Percentiles rank a stretch among this genome's conserved stretches.
These are phyloP conservation scores for Diatrype stigma DNA, from an alignment of 2,329 filamentous ascomycete species.

Conservation along the genomic window DNA sequence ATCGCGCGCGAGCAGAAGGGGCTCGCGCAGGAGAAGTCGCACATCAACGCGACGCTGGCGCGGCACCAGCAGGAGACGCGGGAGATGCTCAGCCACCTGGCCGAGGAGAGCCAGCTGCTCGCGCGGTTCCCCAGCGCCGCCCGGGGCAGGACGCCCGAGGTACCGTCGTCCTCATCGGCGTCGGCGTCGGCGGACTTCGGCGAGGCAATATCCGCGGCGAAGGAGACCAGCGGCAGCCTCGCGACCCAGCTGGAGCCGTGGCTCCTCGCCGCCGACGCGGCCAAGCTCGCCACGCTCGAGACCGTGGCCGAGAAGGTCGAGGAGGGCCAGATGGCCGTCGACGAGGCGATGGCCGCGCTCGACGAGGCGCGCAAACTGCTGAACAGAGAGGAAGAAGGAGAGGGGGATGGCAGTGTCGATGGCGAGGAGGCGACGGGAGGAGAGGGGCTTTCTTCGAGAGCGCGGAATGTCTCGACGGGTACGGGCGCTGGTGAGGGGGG, in stretches of 20 bases:
- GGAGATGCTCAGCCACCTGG: slow-evolving; percentile 49
- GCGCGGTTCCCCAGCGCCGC: slow-evolving; percentile 44
- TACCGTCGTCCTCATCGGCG: slow-evolving; percentile 10
- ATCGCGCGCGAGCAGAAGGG: slow-evolving; percentile 54
- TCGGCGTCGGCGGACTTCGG: slow-evolving; percentile 32
- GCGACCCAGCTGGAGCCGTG: slow-evolving; percentile 49
- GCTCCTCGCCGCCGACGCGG: slow-evolving; percentile 56
- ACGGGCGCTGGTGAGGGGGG: slow-evolving; percentile 20
- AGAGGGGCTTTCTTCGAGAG: slow-evolving; percentile 10
- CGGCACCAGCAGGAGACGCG: slow-evolving; percentile 48
- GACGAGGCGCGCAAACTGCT: slow-evolving; percentile 47
- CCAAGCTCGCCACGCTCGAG: slow-evolving; percentile 56
- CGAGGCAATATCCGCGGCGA: slow-evolving; percentile 30
- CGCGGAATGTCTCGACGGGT: slow-evolving; percentile 15
- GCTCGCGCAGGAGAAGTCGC: slow-evolving; percentile 54
- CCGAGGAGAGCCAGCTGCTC: slow-evolving; percentile 60
- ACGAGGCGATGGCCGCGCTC: slow-evolving; percentile 46
- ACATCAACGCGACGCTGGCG: slow-evolving; percentile 46
- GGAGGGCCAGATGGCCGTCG: slow-evolving; percentile 51
- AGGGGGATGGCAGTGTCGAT: slow-evolving; percentile 26
- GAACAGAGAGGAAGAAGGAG: slow-evolving; percentile 20
- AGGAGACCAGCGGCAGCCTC: slow-evolving; percentile 29
- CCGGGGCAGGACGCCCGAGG: slow-evolving; percentile 26
- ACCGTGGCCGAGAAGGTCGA: slow-evolving; percentile 57
- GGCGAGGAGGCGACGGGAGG: slow-evolving; percentile 32